Evolutionary conservation across 345 rosid species (phyloP).

Genomic region (Aethionema arabicum): DNA sequence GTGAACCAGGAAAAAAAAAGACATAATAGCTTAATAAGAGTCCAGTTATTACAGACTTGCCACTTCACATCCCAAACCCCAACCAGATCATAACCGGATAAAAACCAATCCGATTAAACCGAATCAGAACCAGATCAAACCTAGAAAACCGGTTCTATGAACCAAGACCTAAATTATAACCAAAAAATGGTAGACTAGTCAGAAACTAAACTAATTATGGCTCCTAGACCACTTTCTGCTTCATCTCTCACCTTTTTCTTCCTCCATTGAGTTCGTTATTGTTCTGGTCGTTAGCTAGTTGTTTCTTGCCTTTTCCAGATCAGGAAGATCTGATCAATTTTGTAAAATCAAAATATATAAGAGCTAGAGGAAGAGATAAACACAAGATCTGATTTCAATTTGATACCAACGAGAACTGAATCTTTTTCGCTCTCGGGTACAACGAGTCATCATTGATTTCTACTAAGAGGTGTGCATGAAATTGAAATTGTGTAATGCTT

Average conservation of each 20-base stretch:
- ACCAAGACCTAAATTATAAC: not conserved
- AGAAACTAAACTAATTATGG: not conserved
- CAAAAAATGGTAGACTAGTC: not conserved
- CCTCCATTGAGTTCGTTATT: constrained; percentile 23
- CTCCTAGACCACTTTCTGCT: constrained; percentile 21
- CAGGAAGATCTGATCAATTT: constrained; percentile 76
- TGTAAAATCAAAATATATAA: constrained; percentile 9
- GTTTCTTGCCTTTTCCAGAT: constrained; percentile 86
- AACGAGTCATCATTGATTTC: not conserved
- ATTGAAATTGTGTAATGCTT: not conserved
- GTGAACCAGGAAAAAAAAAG: not conserved
- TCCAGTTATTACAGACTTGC: constrained; percentile 1
- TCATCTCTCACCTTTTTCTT: constrained; percentile 15
- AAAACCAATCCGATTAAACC: no score
- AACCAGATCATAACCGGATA: not conserved
- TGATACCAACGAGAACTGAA: not conserved
- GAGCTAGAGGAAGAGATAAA: not conserved
- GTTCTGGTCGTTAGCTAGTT: constrained; percentile 29
- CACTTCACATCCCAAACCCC: constrained; percentile 9
- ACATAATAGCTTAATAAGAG: not conserved
- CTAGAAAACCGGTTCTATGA: constrained; percentile 2
- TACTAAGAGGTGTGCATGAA: constrained; percentile 1
- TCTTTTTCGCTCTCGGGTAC: not conserved
- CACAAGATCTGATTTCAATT: not conserved
- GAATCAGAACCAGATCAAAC: not conserved